Evolutionary conservation across 768 basidiomycete species (phyloP), one percentile per base, ranked within the genome.

Genomic region (Favolaschia claudopus): DNA sequence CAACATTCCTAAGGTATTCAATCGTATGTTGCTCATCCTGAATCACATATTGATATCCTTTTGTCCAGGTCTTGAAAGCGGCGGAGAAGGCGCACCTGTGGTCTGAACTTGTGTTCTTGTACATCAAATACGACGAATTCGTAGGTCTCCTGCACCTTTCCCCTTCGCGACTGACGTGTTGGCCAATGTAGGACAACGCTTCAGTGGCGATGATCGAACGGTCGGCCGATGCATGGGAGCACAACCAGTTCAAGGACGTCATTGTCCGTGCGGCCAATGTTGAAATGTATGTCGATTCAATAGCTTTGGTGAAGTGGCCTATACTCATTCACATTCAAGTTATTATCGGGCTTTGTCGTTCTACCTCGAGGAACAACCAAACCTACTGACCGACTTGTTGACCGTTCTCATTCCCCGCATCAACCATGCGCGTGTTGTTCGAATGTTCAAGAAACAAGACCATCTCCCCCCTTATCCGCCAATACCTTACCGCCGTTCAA

Each of bases 231-330:
- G 95, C 95, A 45, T 99, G 96, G 96, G 97, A 99, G 55, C 97
- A 99, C 79, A 96, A 94, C 69, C 96, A 98, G 74, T 99, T 99
- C 89, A 99, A 99, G 83, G 97, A 99, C 67, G 89, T 97, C 55
- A 85, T 97, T 53, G 93, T 98, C 70, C 92, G 96, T 58, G 96
- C 92, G 20, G 96, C 97, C 44, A 99, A 99, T 69, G 86, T 99
- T 61, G 97, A 99, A 78, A 98, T 99, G 92, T 92, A 74, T 58
- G 87, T 66, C 24, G 27, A 12, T 52, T 46, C 36, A 6, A 20
- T 6, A 29, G 20, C 15, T 22, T 17, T 5, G 15, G 2, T 17
- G 7, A 33, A 34, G 14, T 36, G 28, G 28, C 20, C 19, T 14
- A 49, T 38, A 14, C 42, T 56, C 50, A 58, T 68, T 54, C 37